Evolutionary conservation across 169 alveolate genomes (phyloP).

Genomic region (Plasmodium gonderi): DNA sequence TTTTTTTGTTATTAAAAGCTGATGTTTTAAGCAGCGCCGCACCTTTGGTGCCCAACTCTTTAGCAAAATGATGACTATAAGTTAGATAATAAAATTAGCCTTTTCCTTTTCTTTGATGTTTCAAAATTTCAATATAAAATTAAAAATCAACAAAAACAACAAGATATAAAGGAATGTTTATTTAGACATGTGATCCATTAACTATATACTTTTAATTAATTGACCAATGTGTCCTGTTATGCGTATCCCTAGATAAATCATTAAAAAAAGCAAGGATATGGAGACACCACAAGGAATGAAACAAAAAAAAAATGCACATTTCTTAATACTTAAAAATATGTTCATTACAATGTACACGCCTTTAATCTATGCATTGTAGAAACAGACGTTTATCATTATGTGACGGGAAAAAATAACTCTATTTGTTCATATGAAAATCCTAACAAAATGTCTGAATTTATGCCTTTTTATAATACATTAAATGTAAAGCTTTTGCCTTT

Average conservation of each 20-base stretch:
- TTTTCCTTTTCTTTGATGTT: neutral
- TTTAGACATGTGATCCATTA: neutral
- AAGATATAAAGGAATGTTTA: neutral
- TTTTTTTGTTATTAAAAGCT: neutral
- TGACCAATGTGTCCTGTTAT: neutral
- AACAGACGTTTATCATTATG: neutral
- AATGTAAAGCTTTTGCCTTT: neutral
- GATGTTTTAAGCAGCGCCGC: neutral
- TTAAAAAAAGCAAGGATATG: neutral
- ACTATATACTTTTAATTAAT: neutral
- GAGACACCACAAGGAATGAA: too few relatives aligned
- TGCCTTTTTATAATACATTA: neutral
- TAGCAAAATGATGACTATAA: neutral
- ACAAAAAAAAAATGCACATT: neutral
- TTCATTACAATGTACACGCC: neutral
- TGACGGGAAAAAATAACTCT: neutral
- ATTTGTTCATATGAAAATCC: neutral
- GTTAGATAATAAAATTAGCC: neutral
- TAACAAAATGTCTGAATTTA: neutral
- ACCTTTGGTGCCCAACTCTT: neutral
- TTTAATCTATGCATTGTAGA: neutral
- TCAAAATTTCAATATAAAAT: neutral
- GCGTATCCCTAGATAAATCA: neutral
- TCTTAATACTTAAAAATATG: neutral
- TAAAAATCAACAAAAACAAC: neutral